Conservation (phyloP, 2,329 filamentous ascomycete genomes). For the Tolypocladium nubicola region DNA sequence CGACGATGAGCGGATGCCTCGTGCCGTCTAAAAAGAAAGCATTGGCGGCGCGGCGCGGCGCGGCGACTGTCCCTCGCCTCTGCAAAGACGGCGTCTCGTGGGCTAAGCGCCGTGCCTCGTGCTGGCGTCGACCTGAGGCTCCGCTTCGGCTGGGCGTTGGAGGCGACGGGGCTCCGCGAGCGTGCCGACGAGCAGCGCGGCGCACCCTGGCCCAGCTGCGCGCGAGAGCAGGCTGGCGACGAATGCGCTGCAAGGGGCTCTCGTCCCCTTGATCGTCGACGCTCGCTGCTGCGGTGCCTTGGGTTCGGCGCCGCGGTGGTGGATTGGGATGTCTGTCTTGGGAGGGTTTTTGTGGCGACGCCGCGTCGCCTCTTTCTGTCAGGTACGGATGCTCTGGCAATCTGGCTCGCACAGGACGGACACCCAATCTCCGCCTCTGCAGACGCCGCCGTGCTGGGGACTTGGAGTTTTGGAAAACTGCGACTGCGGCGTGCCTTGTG, state of each 20-base stretch:
- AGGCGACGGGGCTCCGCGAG: neutral
- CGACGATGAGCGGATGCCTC: constrained; percentile 6
- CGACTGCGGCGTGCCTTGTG: neutral
- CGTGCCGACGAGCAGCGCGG: neutral
- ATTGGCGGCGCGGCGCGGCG: constrained; percentile 7
- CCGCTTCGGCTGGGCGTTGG: neutral
- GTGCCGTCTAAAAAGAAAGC: constrained; percentile 13
- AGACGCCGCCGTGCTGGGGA: neutral
- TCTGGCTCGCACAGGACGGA: neutral
- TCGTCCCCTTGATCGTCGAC: neutral
- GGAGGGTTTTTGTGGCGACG: neutral
- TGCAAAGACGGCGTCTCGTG: neutral
- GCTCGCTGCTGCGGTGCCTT: neutral
- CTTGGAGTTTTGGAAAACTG: neutral
- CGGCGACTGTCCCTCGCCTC: neutral
- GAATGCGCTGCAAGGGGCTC: neutral
- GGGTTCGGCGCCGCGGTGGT: neutral
- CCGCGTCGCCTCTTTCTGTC: neutral
- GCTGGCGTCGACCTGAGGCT: neutral
- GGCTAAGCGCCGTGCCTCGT: neutral
- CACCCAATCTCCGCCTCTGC: neutral
- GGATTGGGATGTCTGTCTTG: neutral
- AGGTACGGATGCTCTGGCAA: neutral
- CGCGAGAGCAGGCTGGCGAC: neutral
- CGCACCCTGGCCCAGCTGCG: neutral